Percentiles rank a stretch among this genome's conserved stretches.
These are phyloP conservation scores for Exophiala sp. DNA, from an alignment of 2,329 filamentous ascomycete species.

Conservation along the genomic window DNA sequence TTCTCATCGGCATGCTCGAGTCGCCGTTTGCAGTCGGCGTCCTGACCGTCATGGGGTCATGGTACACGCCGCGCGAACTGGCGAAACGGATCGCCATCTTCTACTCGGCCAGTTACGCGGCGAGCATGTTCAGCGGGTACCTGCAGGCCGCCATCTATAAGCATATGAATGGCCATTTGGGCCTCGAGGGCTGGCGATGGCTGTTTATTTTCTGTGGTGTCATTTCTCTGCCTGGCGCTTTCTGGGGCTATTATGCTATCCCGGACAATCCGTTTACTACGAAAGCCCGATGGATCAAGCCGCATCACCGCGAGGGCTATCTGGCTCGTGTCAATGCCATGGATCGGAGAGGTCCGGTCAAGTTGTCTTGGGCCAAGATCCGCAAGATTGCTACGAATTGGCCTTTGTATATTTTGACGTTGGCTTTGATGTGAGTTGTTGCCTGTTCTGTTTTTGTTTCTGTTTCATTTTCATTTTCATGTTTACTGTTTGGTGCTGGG, in stretches of 20 bases:
- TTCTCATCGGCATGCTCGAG: constrained; percentile 34
- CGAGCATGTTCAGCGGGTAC: constrained; percentile 55
- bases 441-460: too few species aligned
- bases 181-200: constrained; percentile 32
- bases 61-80: constrained; percentile 46
- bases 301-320: constrained; percentile 38
- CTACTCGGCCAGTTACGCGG: constrained; percentile 56
- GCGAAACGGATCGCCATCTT: constrained; percentile 50
- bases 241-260: constrained; percentile 39
- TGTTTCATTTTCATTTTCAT: too few species aligned
- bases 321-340: constrained; percentile 37
- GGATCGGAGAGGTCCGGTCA: background rate
- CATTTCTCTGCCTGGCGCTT: constrained; percentile 40
- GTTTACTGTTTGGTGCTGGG: too few species aligned
- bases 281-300: constrained; percentile 22
- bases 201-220: constrained; percentile 47
- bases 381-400: constrained; percentile 21
- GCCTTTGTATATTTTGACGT: constrained; percentile 23
- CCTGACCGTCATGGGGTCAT: constrained; percentile 32
- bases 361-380: constrained; percentile 22
- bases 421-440: constrained; percentile 16
- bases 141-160: constrained; percentile 42
- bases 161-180: constrained; percentile 19
- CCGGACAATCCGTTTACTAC: constrained; percentile 41
- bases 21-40: constrained; percentile 33